Percentiles rank a stretch among this genome's conserved stretches.
Conservation (phyloP, 257 asterid genomes). For the Voacanga thouarsii region DNA sequence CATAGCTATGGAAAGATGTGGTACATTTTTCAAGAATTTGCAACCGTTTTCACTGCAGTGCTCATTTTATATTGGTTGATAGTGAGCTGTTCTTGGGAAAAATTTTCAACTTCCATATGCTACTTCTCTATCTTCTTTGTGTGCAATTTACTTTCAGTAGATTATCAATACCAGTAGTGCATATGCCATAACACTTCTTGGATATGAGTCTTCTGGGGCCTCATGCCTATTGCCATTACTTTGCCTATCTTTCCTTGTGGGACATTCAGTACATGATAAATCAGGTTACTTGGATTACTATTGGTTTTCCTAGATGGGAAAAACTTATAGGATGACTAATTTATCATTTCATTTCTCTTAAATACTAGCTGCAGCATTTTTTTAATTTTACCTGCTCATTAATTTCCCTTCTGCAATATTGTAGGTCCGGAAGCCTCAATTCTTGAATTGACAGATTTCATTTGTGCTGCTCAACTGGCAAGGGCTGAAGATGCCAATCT, state of each 20-base stretch:
- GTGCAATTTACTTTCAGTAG: not conserved
- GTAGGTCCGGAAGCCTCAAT: slow-evolving; percentile 66
- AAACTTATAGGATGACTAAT: not conserved
- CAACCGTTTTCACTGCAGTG: not conserved
- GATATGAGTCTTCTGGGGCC: not conserved
- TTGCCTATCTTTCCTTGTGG: not conserved
- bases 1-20: slow-evolving; percentile 52
- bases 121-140: not conserved
- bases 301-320: not conserved
- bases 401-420: not conserved
- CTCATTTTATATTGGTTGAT: not conserved
- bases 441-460: slow-evolving; percentile 53
- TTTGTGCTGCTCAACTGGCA: slow-evolving; percentile 78
- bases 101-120: not conserved
- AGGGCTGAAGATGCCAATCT: slow-evolving; percentile 51
- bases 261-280: not conserved
- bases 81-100: not conserved
- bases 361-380: slow-evolving; percentile 4
- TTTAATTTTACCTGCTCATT: not conserved
- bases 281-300: not conserved
- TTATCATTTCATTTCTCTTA: not conserved
- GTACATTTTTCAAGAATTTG: slow-evolving; percentile 19
- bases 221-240: not conserved
- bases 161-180: not conserved
- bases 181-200: not conserved